phyloP scores from a whole-genome alignment of 495 filamentous ascomycete genomes.

The Trichoderma gamsii region DNA sequence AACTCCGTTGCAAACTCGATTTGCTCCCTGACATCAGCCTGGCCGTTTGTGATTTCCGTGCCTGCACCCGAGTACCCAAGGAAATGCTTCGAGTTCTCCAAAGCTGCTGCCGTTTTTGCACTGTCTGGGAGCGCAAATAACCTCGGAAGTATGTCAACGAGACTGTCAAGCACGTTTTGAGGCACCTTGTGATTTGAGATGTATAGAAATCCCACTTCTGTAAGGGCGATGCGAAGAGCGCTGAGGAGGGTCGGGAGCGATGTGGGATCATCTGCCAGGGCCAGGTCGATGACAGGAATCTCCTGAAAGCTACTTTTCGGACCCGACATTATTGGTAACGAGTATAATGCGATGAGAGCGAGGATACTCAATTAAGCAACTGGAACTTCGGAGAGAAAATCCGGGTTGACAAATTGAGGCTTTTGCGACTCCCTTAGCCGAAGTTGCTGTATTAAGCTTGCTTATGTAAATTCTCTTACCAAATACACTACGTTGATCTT shows the following conservation, averaged over 20 bases:
- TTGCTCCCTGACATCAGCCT: slow-evolving; percentile 46
- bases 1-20: slow-evolving; percentile 52
- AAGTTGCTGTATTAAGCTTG: not conserved
- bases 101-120: slow-evolving; percentile 36
- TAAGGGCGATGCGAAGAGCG: slow-evolving; percentile 41
- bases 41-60: slow-evolving; percentile 45
- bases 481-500: not conserved
- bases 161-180: slow-evolving; percentile 26
- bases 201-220: slow-evolving; percentile 48
- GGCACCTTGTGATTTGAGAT: slow-evolving; percentile 45
- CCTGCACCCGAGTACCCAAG: slow-evolving; percentile 48
- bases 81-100: slow-evolving; percentile 49
- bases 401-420: not conserved
- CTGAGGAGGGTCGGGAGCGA: slow-evolving; percentile 27
- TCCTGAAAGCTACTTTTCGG: slow-evolving; percentile 24
- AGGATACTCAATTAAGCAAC: not conserved
- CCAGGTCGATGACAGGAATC: slow-evolving; percentile 45
- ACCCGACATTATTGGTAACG: not conserved
- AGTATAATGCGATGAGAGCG: too few species aligned
- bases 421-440: not conserved
- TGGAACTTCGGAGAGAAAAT: not conserved
- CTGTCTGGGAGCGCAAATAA: slow-evolving; percentile 38
- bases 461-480: not conserved
- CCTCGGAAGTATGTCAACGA: slow-evolving; percentile 35
- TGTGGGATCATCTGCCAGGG: slow-evolving; percentile 26